Evolutionary conservation across 345 rosid genomes (phyloP).

Genomic region (Streptanthus diversifolius): DNA sequence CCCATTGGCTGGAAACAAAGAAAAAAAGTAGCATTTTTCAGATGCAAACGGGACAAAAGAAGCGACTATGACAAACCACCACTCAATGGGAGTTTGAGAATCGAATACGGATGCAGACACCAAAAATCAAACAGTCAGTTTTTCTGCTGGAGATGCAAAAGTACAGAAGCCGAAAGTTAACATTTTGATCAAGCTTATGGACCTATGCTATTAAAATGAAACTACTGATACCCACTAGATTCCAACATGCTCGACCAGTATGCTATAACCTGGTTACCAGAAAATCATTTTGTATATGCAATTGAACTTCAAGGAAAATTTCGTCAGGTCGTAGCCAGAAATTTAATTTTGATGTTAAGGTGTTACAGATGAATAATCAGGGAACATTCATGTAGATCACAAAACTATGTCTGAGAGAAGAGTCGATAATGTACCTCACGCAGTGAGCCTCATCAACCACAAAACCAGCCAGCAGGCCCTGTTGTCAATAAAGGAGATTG

Average conservation of each 20-base stretch:
- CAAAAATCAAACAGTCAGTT: background rate
- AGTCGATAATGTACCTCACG: constrained; percentile 54
- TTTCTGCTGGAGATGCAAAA: background rate
- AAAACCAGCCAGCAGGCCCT: constrained; percentile 79
- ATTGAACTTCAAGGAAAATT: background rate
- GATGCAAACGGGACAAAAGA: background rate
- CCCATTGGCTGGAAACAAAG: constrained; percentile 75
- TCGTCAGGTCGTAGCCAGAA: background rate
- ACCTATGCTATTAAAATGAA: background rate
- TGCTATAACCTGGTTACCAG: background rate
- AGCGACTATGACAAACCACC: no score
- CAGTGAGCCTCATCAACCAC: constrained; percentile 93
- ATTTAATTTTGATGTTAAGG: background rate
- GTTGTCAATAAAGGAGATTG: constrained; percentile 24
- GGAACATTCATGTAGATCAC: background rate
- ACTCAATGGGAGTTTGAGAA: no score
- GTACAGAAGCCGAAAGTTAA: background rate
- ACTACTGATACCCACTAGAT: background rate
- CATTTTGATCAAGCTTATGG: background rate
- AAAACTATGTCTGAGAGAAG: background rate
- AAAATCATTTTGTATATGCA: background rate
- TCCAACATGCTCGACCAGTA: background rate
- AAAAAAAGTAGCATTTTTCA: constrained; percentile 3
- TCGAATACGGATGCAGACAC: background rate
- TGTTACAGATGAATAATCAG: background rate